Conservation (phyloP, 2,329 filamentous ascomycete species). For the Fusarium sp. region DNA sequence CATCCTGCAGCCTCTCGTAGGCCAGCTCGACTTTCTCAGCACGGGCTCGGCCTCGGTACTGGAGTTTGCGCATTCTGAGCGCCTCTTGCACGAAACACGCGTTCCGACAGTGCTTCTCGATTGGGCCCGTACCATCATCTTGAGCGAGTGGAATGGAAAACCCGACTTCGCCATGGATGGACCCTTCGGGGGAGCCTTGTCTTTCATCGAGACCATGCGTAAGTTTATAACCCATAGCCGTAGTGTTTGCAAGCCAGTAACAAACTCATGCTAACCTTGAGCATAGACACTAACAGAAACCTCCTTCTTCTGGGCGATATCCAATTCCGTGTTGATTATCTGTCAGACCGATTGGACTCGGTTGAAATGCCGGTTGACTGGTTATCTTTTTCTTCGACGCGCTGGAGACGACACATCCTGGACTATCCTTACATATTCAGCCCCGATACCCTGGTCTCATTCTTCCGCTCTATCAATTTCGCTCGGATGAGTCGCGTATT, state of each 20-base stretch:
- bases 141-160: slow-evolving; percentile 84
- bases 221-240: slow-evolving; percentile 51
- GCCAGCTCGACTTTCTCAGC: slow-evolving; percentile 65
- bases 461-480: slow-evolving; percentile 91
- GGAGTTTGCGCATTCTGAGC: slow-evolving; percentile 62
- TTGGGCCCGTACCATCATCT: slow-evolving; percentile 79
- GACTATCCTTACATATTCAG: slow-evolving; percentile 86
- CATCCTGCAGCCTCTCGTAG: slow-evolving; percentile 61
- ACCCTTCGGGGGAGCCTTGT: slow-evolving; percentile 80
- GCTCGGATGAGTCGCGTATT: slow-evolving; percentile 85
- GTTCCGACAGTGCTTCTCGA: slow-evolving; percentile 71
- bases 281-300: slow-evolving; percentile 69
- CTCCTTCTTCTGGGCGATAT: slow-evolving; percentile 73
- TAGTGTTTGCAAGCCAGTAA: background rate
- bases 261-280: slow-evolving; percentile 18
- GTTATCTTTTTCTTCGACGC: slow-evolving; percentile 71
- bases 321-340: slow-evolving; percentile 80
- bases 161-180: slow-evolving; percentile 76
- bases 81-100: slow-evolving; percentile 67
- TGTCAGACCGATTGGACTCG: slow-evolving; percentile 80
- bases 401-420: slow-evolving; percentile 77
- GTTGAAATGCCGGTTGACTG: slow-evolving; percentile 80
- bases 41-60: slow-evolving; percentile 58
- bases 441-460: slow-evolving; percentile 77
- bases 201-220: slow-evolving; percentile 79